These are phyloP conservation scores for Cyanidium caldarium DNA, from an alignment of 23 red algal species.

Conservation along the genomic window DNA sequence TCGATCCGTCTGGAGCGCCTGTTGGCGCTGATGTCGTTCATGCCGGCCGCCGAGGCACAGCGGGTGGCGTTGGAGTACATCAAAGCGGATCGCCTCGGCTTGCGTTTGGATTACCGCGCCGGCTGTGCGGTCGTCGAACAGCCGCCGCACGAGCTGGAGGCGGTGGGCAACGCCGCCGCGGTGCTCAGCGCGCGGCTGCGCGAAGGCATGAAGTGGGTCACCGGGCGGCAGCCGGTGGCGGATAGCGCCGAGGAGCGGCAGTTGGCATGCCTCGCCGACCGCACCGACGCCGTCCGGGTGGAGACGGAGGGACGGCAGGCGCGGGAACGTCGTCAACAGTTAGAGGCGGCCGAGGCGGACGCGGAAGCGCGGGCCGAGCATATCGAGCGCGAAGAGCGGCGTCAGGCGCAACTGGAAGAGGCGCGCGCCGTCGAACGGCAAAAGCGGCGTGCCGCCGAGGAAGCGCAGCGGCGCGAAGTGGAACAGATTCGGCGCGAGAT, in stretches of 20 bases:
- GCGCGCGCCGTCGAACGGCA: conserved; percentile 35
- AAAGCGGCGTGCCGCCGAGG: conserved; percentile 54
- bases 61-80: conserved; percentile 51
- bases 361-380: background rate
- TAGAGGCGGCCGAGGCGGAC: conserved; percentile 16
- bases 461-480: conserved; percentile 43
- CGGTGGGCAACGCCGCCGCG: conserved; percentile 23
- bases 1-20: conserved; percentile 58
- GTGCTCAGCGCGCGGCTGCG: background rate
- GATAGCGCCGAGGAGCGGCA: background rate
- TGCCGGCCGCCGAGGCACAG: conserved; percentile 56
- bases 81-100: conserved; percentile 47
- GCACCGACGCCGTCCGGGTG: background rate
- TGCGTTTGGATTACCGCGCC: conserved; percentile 77
- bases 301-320: conserved; percentile 34
- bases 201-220: background rate
- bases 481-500: conserved; percentile 27
- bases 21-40: conserved; percentile 44
- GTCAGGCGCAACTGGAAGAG: conserved; percentile 51
- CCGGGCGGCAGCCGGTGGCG: background rate
- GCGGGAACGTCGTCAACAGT: conserved; percentile 38
- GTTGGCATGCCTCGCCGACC: background rate
- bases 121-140: conserved; percentile 40
- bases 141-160: no score
- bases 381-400: conserved; percentile 10